Evolutionary conservation across 192 early-diverging fungal genomes (phyloP).

Genomic region (Entomortierella lignicola): DNA sequence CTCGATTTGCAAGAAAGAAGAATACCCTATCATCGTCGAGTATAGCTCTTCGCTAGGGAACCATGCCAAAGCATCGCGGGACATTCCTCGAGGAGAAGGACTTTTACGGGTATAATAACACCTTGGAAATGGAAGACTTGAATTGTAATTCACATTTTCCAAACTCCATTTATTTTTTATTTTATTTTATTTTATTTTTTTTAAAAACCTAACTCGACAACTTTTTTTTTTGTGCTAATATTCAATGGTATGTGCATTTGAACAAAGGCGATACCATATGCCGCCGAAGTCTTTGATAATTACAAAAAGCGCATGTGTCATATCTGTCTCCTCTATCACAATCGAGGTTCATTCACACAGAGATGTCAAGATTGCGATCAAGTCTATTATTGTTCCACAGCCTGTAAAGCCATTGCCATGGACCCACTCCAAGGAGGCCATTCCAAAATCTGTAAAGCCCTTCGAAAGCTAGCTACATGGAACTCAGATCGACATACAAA

Average conservation of each 20-base stretch:
- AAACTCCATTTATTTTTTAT: background rate
- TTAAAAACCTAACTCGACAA: no score
- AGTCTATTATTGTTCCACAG: slow-evolving; percentile 66
- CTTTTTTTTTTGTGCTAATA: no score
- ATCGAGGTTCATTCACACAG: slow-evolving; percentile 56
- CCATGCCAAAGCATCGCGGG: slow-evolving; percentile 36
- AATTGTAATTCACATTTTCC: background rate
- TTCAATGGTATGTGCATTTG: background rate
- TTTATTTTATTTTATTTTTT: background rate
- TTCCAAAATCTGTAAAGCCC: slow-evolving; percentile 56
- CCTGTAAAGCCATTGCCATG: slow-evolving; percentile 57
- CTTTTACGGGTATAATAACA: slow-evolving; percentile 29
- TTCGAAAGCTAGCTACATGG: slow-evolving; percentile 69
- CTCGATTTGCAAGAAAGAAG: slow-evolving; percentile 26
- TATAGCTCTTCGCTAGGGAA: slow-evolving; percentile 35
- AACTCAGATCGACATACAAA: slow-evolving; percentile 72
- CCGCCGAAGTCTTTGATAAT: slow-evolving; percentile 68
- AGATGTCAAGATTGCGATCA: slow-evolving; percentile 72
- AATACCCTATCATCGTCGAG: slow-evolving; percentile 44
- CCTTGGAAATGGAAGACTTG: background rate
- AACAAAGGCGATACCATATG: slow-evolving; percentile 42
- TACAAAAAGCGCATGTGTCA: slow-evolving; percentile 72
- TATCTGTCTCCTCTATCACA: slow-evolving; percentile 67
- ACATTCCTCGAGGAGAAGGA: slow-evolving; percentile 51
- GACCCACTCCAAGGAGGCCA: slow-evolving; percentile 47